phyloP scores from a whole-genome alignment of 208 protist genomes.

The Trypanosoma mega region DNA sequence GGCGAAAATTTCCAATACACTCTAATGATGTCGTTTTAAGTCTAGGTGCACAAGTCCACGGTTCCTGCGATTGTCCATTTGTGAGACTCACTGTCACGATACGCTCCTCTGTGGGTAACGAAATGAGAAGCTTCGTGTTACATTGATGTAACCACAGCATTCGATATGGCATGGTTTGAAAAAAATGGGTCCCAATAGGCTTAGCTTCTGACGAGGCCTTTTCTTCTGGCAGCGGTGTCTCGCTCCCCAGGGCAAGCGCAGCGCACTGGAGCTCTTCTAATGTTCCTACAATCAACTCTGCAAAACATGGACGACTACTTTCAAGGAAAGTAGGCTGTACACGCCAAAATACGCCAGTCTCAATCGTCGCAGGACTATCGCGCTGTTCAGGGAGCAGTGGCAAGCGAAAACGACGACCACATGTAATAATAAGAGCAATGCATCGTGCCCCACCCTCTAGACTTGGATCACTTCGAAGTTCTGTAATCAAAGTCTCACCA shows the following conservation, averaged over 20 bases:
- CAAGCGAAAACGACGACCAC: constrained; percentile 36
- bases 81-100: constrained; percentile 42
- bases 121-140: constrained; percentile 41
- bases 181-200: constrained; percentile 31
- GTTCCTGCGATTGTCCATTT: not conserved
- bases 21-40: constrained; percentile 10
- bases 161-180: constrained; percentile 59
- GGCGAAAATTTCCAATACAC: constrained; percentile 24
- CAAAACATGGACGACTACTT: constrained; percentile 25
- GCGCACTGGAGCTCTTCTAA: constrained; percentile 31
- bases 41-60: not conserved
- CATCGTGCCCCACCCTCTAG: constrained; percentile 22
- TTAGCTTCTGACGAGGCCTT: not conserved
- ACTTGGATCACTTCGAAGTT: constrained; percentile 27
- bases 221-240: not conserved
- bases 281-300: constrained; percentile 60
- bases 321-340: constrained; percentile 3
- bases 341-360: constrained; percentile 27
- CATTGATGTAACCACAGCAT: constrained; percentile 50
- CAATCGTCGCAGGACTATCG: not conserved
- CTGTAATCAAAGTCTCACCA: constrained; percentile 15
- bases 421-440: constrained; percentile 39
- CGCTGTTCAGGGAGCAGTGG: constrained; percentile 20
- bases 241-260: constrained; percentile 10
- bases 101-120: constrained; percentile 76